Evolutionary conservation across 805 yeast species (phyloP).

Genomic region (Saturnispora sekii): DNA sequence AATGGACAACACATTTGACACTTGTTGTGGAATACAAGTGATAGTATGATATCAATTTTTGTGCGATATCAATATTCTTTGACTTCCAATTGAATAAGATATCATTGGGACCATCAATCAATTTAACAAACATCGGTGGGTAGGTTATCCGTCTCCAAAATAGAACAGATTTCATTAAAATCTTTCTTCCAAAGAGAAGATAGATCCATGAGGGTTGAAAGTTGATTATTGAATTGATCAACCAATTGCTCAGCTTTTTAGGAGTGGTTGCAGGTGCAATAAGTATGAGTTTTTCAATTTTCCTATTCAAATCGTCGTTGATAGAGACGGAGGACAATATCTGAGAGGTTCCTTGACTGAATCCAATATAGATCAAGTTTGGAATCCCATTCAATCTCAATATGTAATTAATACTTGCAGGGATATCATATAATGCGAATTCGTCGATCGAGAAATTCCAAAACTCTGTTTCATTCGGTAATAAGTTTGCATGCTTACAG

Average conservation of each 20-base stretch:
- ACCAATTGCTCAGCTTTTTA: slow-evolving; percentile 64
- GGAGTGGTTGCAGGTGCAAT: slow-evolving; percentile 94
- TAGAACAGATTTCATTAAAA: slow-evolving; percentile 48
- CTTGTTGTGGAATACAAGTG: slow-evolving; percentile 88
- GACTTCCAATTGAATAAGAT: slow-evolving; percentile 76
- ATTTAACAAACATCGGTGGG: slow-evolving; percentile 61
- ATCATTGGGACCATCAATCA: slow-evolving; percentile 63
- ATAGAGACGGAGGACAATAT: slow-evolving; percentile 76
- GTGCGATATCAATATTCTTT: slow-evolving; percentile 56
- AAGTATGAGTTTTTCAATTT: slow-evolving; percentile 40
- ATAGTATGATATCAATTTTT: slow-evolving; percentile 71
- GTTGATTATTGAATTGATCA: slow-evolving; percentile 68
- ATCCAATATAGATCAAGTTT: slow-evolving; percentile 68
- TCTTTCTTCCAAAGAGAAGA: slow-evolving; percentile 63
- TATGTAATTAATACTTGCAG: slow-evolving; percentile 71
- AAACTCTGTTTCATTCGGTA: slow-evolving; percentile 37
- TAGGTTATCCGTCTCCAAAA: slow-evolving; percentile 74
- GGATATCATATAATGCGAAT: slow-evolving; percentile 86
- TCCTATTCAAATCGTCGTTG: slow-evolving; percentile 55
- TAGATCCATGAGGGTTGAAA: slow-evolving; percentile 69
- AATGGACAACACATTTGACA: slow-evolving; percentile 88
- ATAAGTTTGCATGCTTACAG: slow-evolving; percentile 53
- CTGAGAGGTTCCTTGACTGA: slow-evolving; percentile 94
- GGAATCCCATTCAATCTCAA: slow-evolving; percentile 38
- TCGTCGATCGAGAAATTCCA: slow-evolving; percentile 95